Percentiles rank a stretch among this genome's conserved stretches.
phyloP scores from a whole-genome alignment of 345 rosid genomes.

The Eucalyptus victrix region DNA sequence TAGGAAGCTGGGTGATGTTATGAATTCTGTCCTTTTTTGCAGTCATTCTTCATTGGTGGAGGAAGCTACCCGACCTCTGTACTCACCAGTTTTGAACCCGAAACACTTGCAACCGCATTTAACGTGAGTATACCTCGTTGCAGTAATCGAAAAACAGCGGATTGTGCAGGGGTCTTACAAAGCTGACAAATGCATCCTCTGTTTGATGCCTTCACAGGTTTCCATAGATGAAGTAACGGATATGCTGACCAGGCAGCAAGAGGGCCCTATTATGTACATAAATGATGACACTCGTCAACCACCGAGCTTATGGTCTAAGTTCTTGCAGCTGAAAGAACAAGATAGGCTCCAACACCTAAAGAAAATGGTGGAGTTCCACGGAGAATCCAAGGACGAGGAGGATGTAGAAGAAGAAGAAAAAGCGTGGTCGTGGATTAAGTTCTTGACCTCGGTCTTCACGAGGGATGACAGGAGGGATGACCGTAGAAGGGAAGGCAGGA shows the following conservation, averaged over 20 bases:
- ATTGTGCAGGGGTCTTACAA: not conserved
- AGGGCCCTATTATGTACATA: conserved; percentile 55
- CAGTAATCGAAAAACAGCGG: not conserved
- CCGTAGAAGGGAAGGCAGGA: not conserved
- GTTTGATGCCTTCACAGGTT: conserved; percentile 18
- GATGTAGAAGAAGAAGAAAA: conserved; percentile 4
- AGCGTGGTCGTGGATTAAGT: conserved; percentile 52
- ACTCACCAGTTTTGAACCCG: conserved; percentile 49
- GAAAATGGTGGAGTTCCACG: conserved; percentile 21
- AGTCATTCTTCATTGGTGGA: conserved; percentile 89
- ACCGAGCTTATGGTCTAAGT: conserved; percentile 43
- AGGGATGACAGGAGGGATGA: not conserved
- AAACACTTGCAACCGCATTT: conserved; percentile 59
- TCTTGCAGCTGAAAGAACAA: conserved; percentile 26
- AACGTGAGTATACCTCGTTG: conserved; percentile 30
- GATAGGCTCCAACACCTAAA: conserved; percentile 48
- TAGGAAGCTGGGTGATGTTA: not conserved
- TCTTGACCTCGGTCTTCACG: conserved; percentile 18
- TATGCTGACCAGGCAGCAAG: conserved; percentile 18
- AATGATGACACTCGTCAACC: conserved; percentile 8
- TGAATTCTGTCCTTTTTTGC: not conserved
- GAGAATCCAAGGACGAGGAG: not conserved
- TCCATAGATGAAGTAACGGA: conserved; percentile 24
- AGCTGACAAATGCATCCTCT: not conserved
- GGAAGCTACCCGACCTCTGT: conserved; percentile 48